A percentile compares a stretch with the other conserved stretches of the same genome.
Evolutionary conservation across 2,329 filamentous ascomycete genomes (phyloP).

Genomic region (Botryosphaeria dothidea): DNA sequence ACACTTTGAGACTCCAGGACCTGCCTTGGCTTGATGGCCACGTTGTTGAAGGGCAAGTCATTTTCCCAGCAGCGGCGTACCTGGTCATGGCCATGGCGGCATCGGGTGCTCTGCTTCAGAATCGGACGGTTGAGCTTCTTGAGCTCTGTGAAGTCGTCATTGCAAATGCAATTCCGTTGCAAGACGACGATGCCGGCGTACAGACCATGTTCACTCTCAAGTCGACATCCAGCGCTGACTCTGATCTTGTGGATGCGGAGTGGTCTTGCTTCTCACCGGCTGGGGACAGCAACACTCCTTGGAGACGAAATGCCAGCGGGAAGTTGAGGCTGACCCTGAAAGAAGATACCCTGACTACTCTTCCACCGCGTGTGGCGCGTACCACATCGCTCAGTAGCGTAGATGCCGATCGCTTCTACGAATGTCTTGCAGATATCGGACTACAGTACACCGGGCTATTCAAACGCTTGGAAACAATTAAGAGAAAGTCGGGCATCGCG

Average conservation of each 20-base stretch:
- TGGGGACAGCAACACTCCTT: neutral
- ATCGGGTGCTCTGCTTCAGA: constrained; percentile 2
- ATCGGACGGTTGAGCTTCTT: constrained; percentile 18
- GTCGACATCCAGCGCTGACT: neutral
- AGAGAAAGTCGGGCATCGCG: constrained; percentile 19
- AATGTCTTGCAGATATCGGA: constrained; percentile 23
- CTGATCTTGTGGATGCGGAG: neutral
- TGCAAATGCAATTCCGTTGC: constrained; percentile 21
- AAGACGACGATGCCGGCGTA: neutral
- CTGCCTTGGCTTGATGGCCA: constrained; percentile 26
- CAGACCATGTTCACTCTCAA: constrained; percentile 4
- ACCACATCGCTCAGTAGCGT: neutral
- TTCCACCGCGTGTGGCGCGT: neutral
- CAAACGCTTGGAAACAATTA: neutral
- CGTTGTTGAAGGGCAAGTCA: constrained; percentile 29
- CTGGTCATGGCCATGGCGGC: constrained; percentile 39
- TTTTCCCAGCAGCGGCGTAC: constrained; percentile 50
- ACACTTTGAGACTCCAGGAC: constrained; percentile 21
- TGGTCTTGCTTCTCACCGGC: neutral
- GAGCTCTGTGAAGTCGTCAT: constrained; percentile 23
- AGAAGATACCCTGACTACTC: neutral
- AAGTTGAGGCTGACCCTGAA: constrained; percentile 14
- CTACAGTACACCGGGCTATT: constrained; percentile 26
- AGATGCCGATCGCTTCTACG: constrained; percentile 24
- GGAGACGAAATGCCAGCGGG: neutral